These are phyloP conservation scores for Dillenia turbinata DNA, from an alignment of 164 flowering plant genomes.

Conservation along the genomic window DNA sequence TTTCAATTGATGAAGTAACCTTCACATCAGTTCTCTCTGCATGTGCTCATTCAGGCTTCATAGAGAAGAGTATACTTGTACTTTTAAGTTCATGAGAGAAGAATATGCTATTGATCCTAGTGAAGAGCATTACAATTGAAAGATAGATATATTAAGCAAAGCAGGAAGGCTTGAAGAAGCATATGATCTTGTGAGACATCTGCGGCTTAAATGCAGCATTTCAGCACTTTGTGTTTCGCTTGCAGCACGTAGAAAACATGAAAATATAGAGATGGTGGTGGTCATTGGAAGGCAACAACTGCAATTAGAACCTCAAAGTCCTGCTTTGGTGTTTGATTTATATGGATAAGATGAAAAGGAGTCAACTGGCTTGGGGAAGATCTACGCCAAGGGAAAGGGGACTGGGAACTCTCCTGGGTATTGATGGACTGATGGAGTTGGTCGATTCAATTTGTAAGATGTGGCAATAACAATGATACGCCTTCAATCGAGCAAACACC, in stretches of 20 bases:
- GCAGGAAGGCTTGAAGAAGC: constrained; percentile 63
- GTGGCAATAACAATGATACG: constrained; percentile 1
- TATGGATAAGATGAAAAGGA: constrained; percentile 51
- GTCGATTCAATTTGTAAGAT: constrained; percentile 7
- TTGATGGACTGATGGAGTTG: constrained; percentile 33
- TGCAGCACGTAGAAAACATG: constrained; percentile 48
- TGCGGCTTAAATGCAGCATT: constrained; percentile 24
- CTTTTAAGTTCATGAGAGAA: constrained; percentile 41
- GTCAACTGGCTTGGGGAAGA: constrained; percentile 33
- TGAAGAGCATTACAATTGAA: constrained; percentile 58
- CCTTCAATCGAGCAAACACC: too few species aligned
- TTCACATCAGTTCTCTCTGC: constrained; percentile 47
- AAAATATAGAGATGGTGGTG: constrained; percentile 39
- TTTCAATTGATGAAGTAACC: constrained; percentile 38
- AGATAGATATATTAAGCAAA: constrained; percentile 59
- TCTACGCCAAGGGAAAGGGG: constrained; percentile 28
- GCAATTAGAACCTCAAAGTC: constrained; percentile 34
- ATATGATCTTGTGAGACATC: constrained; percentile 24
- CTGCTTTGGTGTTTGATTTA: constrained; percentile 37
- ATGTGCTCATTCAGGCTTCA: constrained; percentile 61
- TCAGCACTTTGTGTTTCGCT: constrained; percentile 47
- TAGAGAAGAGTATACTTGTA: constrained; percentile 44
- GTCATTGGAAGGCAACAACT: constrained; percentile 31
- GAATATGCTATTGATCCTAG: constrained; percentile 30
- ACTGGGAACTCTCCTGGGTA: constrained; percentile 35